Evolutionary conservation across 2,329 filamentous ascomycete species (phyloP).

Genomic region (Lachnum nothofagi): DNA sequence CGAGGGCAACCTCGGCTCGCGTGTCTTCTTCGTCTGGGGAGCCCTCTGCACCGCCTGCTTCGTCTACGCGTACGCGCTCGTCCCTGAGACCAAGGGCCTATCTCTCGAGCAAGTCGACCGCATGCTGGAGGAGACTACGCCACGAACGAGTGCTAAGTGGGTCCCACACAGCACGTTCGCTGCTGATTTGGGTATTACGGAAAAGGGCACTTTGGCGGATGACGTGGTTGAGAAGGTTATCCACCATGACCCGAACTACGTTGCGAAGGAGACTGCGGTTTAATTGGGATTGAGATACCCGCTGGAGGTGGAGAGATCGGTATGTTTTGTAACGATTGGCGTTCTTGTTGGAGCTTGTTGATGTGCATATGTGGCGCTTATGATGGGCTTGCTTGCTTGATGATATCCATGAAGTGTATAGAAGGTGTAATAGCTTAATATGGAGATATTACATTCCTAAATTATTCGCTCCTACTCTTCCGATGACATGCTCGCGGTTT

Average conservation of each 20-base stretch:
- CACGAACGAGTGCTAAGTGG: slow-evolving; percentile 34
- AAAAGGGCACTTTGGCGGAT: slow-evolving; percentile 1
- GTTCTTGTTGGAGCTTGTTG: too few relatives aligned
- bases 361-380: too few relatives aligned
- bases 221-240: slow-evolving; percentile 2
- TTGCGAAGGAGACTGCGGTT: neutral
- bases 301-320: too few relatives aligned
- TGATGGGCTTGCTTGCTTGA: too few relatives aligned
- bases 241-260: neutral
- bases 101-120: slow-evolving; percentile 69
- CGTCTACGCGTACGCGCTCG: slow-evolving; percentile 52
- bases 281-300: too few relatives aligned
- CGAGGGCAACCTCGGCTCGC: slow-evolving; percentile 27
- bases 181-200: slow-evolving; percentile 19
- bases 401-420: too few relatives aligned
- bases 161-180: slow-evolving; percentile 28
- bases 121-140: slow-evolving; percentile 47
- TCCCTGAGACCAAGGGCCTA: slow-evolving; percentile 71
- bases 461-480: too few relatives aligned
- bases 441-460: too few relatives aligned
- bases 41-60: slow-evolving; percentile 51
- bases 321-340: too few relatives aligned
- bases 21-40: slow-evolving; percentile 55
- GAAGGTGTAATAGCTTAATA: too few relatives aligned
- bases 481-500: too few relatives aligned